A percentile compares a stretch with the other conserved stretches of the same genome.
Evolutionary conservation across 805 yeast species (phyloP).

Genomic region (Diddensiella transvaalensis): DNA sequence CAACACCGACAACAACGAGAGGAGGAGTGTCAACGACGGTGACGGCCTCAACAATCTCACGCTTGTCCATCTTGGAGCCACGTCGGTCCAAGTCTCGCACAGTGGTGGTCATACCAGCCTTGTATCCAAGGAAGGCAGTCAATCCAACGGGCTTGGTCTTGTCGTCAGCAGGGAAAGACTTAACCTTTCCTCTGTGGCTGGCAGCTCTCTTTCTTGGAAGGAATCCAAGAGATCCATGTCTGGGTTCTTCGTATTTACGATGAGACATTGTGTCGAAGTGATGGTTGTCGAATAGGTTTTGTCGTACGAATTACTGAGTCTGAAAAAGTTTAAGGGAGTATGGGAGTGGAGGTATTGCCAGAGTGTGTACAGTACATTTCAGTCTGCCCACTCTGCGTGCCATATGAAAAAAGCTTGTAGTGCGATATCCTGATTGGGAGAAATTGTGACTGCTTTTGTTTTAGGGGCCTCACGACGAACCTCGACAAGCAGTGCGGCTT

Average conservation of each 20-base stretch:
- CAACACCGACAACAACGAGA: slow-evolving; percentile 98
- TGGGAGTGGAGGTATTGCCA: background rate
- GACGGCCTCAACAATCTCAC: slow-evolving; percentile 99
- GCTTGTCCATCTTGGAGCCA: slow-evolving; percentile 99
- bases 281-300: slow-evolving; percentile 4
- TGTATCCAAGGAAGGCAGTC: slow-evolving; percentile 99
- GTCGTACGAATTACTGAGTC: slow-evolving; percentile 1
- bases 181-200: slow-evolving; percentile 97
- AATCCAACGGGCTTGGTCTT: slow-evolving; percentile 96
- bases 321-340: background rate
- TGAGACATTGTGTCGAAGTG: slow-evolving; percentile 74
- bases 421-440: background rate
- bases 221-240: slow-evolving; percentile 99
- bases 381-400: too few relatives aligned
- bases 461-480: too few relatives aligned
- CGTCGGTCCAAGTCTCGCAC: slow-evolving; percentile 99
- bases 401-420: background rate
- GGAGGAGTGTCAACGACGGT: slow-evolving; percentile 99
- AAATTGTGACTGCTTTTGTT: background rate
- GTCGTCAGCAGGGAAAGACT: slow-evolving; percentile 99
- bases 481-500: background rate
- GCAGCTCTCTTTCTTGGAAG: slow-evolving; percentile 99
- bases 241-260: slow-evolving; percentile 99
- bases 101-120: slow-evolving; percentile 99
- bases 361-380: too few relatives aligned